A percentile compares a stretch with the other conserved stretches of the same genome.
Conservation (phyloP, 768 basidiomycete genomes). For the Tylopilus cervinicoccineus region DNA sequence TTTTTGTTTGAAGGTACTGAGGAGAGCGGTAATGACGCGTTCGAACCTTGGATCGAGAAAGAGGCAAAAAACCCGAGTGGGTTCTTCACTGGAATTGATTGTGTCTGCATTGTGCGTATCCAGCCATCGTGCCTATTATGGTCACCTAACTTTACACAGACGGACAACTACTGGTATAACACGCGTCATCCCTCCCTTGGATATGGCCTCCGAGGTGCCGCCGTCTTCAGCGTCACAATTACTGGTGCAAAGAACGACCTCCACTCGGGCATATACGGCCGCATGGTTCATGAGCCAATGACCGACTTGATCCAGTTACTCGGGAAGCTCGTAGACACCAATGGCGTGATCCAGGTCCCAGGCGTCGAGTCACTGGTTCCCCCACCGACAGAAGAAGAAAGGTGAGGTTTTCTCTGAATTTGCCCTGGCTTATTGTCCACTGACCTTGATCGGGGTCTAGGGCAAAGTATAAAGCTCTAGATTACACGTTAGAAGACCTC, state of each 20-base stretch:
- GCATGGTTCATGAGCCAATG: slow-evolving; percentile 82
- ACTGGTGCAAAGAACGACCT: slow-evolving; percentile 80
- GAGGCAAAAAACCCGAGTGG: slow-evolving; percentile 48
- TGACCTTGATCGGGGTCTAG: not conserved
- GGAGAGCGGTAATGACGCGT: slow-evolving; percentile 79
- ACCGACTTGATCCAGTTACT: slow-evolving; percentile 77
- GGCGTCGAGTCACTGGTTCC: slow-evolving; percentile 81
- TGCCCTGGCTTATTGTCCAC: not conserved
- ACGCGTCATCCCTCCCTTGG: slow-evolving; percentile 69
- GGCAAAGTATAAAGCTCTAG: not conserved
- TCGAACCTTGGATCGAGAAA: slow-evolving; percentile 49
- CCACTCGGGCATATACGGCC: slow-evolving; percentile 83
- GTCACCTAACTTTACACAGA: slow-evolving; percentile 36
- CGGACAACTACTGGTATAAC: slow-evolving; percentile 91
- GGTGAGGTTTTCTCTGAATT: not conserved
- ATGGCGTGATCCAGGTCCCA: slow-evolving; percentile 42
- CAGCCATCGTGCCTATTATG: not conserved
- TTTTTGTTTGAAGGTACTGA: slow-evolving; percentile 96
- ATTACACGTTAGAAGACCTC: slow-evolving; percentile 1
- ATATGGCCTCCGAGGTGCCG: slow-evolving; percentile 79
- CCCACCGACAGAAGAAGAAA: slow-evolving; percentile 51
- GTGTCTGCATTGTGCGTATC: slow-evolving; percentile 74
- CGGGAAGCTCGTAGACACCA: slow-evolving; percentile 68
- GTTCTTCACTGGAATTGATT: slow-evolving; percentile 81
- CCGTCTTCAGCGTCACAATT: slow-evolving; percentile 76